Conservation (phyloP, 2,329 filamentous ascomycete genomes). For the Neocatenulostroma microsporum region DNA sequence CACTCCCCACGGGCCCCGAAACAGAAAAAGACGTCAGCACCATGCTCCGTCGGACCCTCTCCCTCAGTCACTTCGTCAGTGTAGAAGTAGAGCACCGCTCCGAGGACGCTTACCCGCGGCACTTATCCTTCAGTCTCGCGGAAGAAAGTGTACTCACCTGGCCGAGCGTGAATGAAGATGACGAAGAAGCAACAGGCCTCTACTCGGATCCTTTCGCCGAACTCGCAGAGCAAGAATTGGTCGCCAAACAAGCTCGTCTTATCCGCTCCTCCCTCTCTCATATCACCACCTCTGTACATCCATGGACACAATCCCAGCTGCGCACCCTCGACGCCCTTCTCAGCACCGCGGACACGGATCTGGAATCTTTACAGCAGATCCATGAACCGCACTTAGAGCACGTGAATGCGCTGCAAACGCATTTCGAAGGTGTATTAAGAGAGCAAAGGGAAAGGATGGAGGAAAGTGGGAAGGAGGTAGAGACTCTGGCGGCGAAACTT, state of each 20-base stretch:
- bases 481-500: slow-evolving; percentile 71
- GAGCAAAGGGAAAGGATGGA: slow-evolving; percentile 61
- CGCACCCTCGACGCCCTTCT: slow-evolving; percentile 48
- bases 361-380: slow-evolving; percentile 55
- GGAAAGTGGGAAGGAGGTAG: slow-evolving; percentile 69
- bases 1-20: slow-evolving; percentile 45
- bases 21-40: slow-evolving; percentile 38
- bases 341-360: slow-evolving; percentile 53
- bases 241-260: slow-evolving; percentile 48
- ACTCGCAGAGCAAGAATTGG: slow-evolving; percentile 22
- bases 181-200: slow-evolving; percentile 9
- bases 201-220: slow-evolving; percentile 15
- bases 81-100: slow-evolving; percentile 11
- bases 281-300: slow-evolving; percentile 29
- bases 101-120: slow-evolving; percentile 60
- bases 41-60: slow-evolving; percentile 51
- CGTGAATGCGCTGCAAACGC: slow-evolving; percentile 59
- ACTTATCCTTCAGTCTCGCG: slow-evolving; percentile 67
- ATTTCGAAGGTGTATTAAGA: slow-evolving; percentile 59
- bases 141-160: slow-evolving; percentile 66
- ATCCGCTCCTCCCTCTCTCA: slow-evolving; percentile 48
- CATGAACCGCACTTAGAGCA: slow-evolving; percentile 65
- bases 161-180: slow-evolving; percentile 28
- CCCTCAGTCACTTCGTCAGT: slow-evolving; percentile 37
- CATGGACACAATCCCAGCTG: slow-evolving; percentile 57